Evolutionary conservation across 2,329 filamentous ascomycete species (phyloP), one percentile per base, ranked within the genome.

Genomic region (Penicillium psychrosexuale): DNA sequence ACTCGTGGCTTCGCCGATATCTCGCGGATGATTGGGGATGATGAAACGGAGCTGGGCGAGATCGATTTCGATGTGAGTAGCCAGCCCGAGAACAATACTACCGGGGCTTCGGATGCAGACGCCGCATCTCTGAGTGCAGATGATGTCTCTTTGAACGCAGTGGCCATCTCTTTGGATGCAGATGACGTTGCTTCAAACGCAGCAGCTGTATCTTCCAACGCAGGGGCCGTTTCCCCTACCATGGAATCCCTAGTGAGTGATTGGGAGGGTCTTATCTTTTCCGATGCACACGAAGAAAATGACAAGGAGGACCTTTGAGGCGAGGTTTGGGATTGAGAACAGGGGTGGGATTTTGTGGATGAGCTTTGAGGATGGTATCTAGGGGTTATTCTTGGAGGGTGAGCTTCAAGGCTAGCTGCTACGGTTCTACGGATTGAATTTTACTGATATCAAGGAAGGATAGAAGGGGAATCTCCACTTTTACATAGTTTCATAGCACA

Each of bases 1-100:
- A 76, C 68, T 8, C 72, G 69, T 3, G 75, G 75, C 0, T 40
- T 77, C 17, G 52, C 46, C 6, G 27, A 37, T n/a, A 44, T 54
- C 19, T 24, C 47, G 30, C 43, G 5, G 2, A 39, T 28, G 34
- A 30, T 17, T 5, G 12, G 27, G 22, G 22, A 24, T 9, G 19
- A 28, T 5, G 39, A 40, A 22, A 15, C 17, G 49, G 66, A 63
- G n/a, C 61, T 61, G 1, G 60, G 62, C 3, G 51, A 62, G 22
- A 27, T 67, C 22, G 61, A 61, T 2, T 9, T 61, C 38, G 57
- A 39, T 2, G 55, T 51, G 4, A 51, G 63, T 3, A 58, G 63
- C 5, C 48, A 53, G 19, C 47, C 59, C 31, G 37, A 44, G 19
- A 15, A 34, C 1, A 43, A 43, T 19, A 27, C 13, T 9, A 19